A percentile compares a stretch with the other conserved stretches of the same genome.
Conservation (phyloP, 257 asterid genomes). For the Hygrophila difformis region DNA sequence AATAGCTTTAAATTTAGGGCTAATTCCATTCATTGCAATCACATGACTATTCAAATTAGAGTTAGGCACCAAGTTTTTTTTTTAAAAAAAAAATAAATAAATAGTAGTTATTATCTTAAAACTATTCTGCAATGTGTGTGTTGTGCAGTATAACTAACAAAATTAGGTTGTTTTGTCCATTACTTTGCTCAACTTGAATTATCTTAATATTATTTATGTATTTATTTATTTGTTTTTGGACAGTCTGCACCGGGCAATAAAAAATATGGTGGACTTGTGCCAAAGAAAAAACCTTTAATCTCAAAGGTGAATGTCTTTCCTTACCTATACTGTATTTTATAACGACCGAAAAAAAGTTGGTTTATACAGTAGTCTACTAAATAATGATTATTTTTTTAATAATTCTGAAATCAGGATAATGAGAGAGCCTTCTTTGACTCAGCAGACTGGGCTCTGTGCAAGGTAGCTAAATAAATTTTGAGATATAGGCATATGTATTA, state of each 20-base stretch:
- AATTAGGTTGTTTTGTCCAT: too few relatives aligned
- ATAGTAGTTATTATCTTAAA: too few relatives aligned
- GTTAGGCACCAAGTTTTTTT: too few relatives aligned
- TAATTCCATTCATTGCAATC: too few relatives aligned
- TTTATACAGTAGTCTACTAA: not conserved
- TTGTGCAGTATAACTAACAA: too few relatives aligned
- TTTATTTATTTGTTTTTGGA: not conserved
- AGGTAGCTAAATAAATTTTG: slow-evolving; percentile 28
- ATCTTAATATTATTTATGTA: too few relatives aligned
- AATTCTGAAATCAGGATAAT: slow-evolving; percentile 44
- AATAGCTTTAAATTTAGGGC: too few relatives aligned
- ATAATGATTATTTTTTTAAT: not conserved
- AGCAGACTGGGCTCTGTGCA: slow-evolving; percentile 83
- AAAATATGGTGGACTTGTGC: slow-evolving; percentile 63
- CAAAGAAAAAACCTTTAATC: slow-evolving; percentile 79
- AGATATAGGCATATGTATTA: not conserved
- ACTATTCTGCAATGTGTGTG: too few relatives aligned
- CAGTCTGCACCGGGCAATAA: slow-evolving; percentile 38
- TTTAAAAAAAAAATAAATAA: too few relatives aligned
- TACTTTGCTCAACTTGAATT: too few relatives aligned
- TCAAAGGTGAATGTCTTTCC: slow-evolving; percentile 43
- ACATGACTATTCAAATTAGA: too few relatives aligned
- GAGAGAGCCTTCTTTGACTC: slow-evolving; percentile 86
- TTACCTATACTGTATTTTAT: too few relatives aligned
- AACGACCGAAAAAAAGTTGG: not conserved